Evolutionary conservation across 768 basidiomycete genomes (phyloP).

Genomic region (Boletus patriciae): DNA sequence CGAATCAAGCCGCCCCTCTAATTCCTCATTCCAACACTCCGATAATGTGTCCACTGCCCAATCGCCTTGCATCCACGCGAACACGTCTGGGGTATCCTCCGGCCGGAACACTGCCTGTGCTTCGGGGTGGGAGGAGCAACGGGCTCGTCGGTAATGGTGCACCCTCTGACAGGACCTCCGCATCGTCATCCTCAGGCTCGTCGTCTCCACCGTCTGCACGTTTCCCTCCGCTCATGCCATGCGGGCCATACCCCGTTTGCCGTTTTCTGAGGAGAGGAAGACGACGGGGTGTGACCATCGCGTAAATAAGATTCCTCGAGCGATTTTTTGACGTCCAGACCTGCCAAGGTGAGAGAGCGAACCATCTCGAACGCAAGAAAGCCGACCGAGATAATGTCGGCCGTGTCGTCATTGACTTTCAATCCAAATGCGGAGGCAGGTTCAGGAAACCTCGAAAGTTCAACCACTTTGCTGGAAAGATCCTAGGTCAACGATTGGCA

Average conservation of each 20-base stretch:
- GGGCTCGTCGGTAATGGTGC: constrained; percentile 67
- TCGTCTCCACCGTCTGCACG: constrained; percentile 51
- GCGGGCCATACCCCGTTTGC: constrained; percentile 54
- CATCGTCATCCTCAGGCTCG: constrained; percentile 53
- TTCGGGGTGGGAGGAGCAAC: constrained; percentile 81
- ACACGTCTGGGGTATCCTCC: too few species aligned
- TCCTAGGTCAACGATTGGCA: too few species aligned
- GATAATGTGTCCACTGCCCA: too few species aligned
- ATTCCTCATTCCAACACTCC: too few species aligned
- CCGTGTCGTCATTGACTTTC: constrained; percentile 89
- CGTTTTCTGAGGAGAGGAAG: constrained; percentile 61
- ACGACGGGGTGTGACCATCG: constrained; percentile 53
- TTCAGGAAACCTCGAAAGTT: constrained; percentile 94
- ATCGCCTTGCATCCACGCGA: too few species aligned
- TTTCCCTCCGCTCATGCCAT: constrained; percentile 44
- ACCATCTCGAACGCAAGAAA: constrained; percentile 99
- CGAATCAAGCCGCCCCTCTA: too few species aligned
- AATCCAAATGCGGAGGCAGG: constrained; percentile 82
- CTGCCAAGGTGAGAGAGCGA: constrained; percentile 85
- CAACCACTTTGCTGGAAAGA: constrained; percentile 76
- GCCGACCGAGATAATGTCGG: constrained; percentile 96
- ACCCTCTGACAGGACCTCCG: too few species aligned
- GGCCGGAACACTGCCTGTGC: constrained; percentile 75
- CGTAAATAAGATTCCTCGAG: constrained; percentile 69
- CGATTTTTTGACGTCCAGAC: constrained; percentile 77